Evolutionary conservation across 2,329 filamentous ascomycete species (phyloP).

Genomic region (Phialophora chinensis): DNA sequence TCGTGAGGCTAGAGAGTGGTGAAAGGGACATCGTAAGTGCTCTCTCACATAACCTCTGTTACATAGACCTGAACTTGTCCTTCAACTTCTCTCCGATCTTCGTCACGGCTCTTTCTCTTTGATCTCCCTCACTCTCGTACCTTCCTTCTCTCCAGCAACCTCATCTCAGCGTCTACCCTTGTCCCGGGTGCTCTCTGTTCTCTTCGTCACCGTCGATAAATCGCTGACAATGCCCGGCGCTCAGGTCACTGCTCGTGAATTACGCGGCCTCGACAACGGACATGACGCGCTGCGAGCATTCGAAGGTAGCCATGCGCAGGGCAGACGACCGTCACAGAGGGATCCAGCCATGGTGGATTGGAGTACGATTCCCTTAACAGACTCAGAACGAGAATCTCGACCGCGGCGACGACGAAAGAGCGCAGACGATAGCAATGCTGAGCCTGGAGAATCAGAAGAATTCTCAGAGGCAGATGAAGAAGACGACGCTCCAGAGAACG

Average conservation of each 20-base stretch:
- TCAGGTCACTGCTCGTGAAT: constrained; percentile 28
- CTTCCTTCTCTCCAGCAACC: background rate
- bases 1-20: constrained; percentile 46
- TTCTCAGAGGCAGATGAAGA: constrained; percentile 14
- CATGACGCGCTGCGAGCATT: constrained; percentile 23
- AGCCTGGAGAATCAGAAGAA: constrained; percentile 6
- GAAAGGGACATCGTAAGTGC: constrained; percentile 46
- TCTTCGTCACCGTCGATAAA: background rate
- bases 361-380: constrained; percentile 31
- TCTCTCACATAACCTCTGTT: background rate
- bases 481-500: constrained; percentile 23
- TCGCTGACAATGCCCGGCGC: constrained; percentile 19
- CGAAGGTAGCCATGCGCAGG: constrained; percentile 1
- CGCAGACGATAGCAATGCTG: constrained; percentile 14
- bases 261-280: constrained; percentile 30
- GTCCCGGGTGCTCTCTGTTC: background rate
- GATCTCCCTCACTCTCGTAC: constrained; percentile 28
- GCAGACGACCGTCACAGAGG: constrained; percentile 13
- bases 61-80: background rate
- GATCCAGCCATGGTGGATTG: constrained; percentile 23
- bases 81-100: background rate
- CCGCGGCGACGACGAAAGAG: constrained; percentile 16
- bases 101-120: constrained; percentile 27
- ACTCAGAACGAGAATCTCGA: constrained; percentile 30
- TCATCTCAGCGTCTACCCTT: constrained; percentile 1